phyloP scores from a whole-genome alignment of 768 basidiomycete genomes.

The Boletus tomentosulus region DNA sequence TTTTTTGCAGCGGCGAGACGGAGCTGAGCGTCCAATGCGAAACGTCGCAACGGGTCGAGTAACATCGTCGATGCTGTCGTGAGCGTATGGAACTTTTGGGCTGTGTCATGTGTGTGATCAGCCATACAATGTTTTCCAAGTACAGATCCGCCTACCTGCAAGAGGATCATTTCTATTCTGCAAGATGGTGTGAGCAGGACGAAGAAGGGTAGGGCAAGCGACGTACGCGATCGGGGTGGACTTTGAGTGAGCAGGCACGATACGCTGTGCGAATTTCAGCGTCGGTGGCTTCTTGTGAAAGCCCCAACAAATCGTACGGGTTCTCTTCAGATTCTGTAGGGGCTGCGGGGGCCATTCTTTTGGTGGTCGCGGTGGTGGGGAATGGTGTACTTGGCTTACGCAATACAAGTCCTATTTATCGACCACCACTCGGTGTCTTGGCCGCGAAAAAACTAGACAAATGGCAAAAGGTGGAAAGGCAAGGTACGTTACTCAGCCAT shows the following conservation, averaged over 20 bases:
- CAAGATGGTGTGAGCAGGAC: constrained; percentile 8
- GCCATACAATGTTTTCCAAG: not conserved
- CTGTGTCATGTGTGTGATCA: constrained; percentile 28
- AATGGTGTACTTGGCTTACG: constrained; percentile 4
- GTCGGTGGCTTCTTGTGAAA: constrained; percentile 64
- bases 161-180: constrained; percentile 79
- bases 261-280: constrained; percentile 79
- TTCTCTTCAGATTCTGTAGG: constrained; percentile 55
- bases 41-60: constrained; percentile 72
- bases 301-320: constrained; percentile 67
- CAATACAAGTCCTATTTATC: constrained; percentile 7
- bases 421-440: not conserved
- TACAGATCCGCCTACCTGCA: constrained; percentile 45
- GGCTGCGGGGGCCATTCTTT: constrained; percentile 22
- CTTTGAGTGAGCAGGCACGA: constrained; percentile 73
- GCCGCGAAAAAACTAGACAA: not conserved
- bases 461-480: constrained; percentile 66
- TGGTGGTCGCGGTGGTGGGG: not conserved
- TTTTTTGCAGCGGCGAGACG: constrained; percentile 64
- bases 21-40: constrained; percentile 78
- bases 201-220: constrained; percentile 9
- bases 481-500: constrained; percentile 33
- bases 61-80: constrained; percentile 78
- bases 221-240: constrained; percentile 81
- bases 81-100: constrained; percentile 79